Percentiles rank a stretch among this genome's conserved stretches.
phyloP scores from a whole-genome alignment of 768 basidiomycete genomes.

The Dacryopinax spathularia region DNA sequence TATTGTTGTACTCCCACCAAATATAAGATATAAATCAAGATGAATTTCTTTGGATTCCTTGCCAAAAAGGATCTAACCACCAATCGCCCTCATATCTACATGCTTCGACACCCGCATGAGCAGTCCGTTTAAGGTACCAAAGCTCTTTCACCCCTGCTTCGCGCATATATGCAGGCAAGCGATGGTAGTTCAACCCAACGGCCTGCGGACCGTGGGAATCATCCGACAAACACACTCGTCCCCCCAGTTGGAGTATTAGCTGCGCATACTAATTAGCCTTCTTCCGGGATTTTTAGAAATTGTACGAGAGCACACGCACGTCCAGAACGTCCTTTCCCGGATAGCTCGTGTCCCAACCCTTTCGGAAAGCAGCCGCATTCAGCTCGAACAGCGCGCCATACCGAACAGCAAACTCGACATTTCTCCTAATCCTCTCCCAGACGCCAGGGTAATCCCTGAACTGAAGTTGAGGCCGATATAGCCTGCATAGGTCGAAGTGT shows the following conservation, averaged over 20 bases:
- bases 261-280: conserved; percentile 21
- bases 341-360: conserved; percentile 76
- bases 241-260: conserved; percentile 55
- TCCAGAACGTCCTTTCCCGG: conserved; percentile 64
- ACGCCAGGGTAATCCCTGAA: conserved; percentile 40
- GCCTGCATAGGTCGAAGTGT: conserved; percentile 82
- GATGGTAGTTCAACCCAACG: conserved; percentile 75
- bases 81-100: background rate
- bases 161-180: conserved; percentile 49
- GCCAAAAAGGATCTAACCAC: background rate
- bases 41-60: background rate
- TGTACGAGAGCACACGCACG: conserved; percentile 32
- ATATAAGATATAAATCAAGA: background rate
- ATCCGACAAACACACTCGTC: conserved; percentile 77
- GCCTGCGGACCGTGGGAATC: conserved; percentile 86
- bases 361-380: conserved; percentile 84
- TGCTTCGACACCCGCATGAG: background rate
- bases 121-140: conserved; percentile 22
- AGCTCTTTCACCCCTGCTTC: conserved; percentile 39
- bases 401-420: conserved; percentile 50
- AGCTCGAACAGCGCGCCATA: conserved; percentile 91
- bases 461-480: conserved; percentile 54
- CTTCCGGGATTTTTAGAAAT: conserved; percentile 6
- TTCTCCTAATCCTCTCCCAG: conserved; percentile 54
- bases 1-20: background rate